A percentile compares a stretch with the other conserved stretches of the same genome.
Evolutionary conservation across 1,139 yeast species (phyloP).

Genomic region (Hansenula anomala): DNA sequence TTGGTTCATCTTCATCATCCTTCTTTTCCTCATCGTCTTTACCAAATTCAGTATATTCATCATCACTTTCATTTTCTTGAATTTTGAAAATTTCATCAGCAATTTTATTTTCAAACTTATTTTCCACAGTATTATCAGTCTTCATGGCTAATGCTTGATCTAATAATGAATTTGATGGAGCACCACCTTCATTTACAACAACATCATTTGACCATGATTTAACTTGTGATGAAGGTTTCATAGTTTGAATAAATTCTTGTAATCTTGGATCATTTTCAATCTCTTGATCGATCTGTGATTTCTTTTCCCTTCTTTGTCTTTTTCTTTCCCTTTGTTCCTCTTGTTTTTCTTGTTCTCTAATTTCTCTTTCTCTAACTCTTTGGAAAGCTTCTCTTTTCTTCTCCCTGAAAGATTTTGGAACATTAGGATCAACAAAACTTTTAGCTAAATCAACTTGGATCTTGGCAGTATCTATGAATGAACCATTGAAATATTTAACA

Average conservation of each 20-base stretch:
- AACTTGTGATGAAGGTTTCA: conserved; percentile 59
- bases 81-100: conserved; percentile 29
- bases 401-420: conserved; percentile 70
- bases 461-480: conserved; percentile 79
- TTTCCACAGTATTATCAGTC: conserved; percentile 13
- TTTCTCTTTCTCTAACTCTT: conserved; percentile 51
- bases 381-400: conserved; percentile 52
- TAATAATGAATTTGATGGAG: conserved; percentile 30
- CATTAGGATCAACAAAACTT: conserved; percentile 75
- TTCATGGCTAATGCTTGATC: conserved; percentile 33
- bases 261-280: conserved; percentile 63
- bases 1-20: conserved; percentile 32
- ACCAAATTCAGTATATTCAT: conserved; percentile 57
- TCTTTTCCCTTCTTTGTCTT: conserved; percentile 21
- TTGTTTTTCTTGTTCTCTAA: conserved; percentile 37
- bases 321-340: conserved; percentile 31
- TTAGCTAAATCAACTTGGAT: conserved; percentile 80
- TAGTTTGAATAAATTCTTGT: conserved; percentile 75
- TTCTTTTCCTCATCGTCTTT: conserved; percentile 24
- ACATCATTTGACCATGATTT: conserved; percentile 61
- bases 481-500: conserved; percentile 65
- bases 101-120: conserved; percentile 17
- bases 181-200: conserved; percentile 48
- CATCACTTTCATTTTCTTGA: conserved; percentile 54
- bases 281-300: conserved; percentile 45